Conservation (phyloP, 148 eudicot species). For the Beta vulgaris region DNA sequence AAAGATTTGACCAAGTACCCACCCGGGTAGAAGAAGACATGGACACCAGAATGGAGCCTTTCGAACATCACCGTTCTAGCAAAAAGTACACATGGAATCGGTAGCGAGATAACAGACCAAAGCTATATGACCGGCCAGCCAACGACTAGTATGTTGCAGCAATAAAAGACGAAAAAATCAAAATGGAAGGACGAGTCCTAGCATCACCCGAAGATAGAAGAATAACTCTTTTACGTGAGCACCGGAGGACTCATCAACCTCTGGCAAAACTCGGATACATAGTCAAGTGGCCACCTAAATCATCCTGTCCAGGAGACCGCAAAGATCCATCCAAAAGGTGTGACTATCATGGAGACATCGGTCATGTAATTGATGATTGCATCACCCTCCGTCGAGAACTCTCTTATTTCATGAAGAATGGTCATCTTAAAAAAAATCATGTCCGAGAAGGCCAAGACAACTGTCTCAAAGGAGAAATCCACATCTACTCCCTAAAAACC, state of each 20-base stretch:
- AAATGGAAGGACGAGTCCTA: not conserved
- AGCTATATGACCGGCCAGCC: too few species aligned
- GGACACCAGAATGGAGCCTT: too few species aligned
- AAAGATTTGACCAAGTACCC: too few species aligned
- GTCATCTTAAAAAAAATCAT: not conserved
- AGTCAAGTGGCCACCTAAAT: not conserved
- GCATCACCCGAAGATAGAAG: not conserved
- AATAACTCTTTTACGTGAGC: not conserved
- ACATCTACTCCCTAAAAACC: too few species aligned
- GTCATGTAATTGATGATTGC: not conserved
- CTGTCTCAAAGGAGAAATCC: too few species aligned
- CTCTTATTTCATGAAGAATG: not conserved
- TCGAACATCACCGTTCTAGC: too few species aligned
- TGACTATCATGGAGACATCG: not conserved
- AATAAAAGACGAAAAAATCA: too few species aligned
- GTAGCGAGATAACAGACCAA: too few species aligned
- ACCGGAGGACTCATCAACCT: not conserved
- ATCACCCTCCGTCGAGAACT: not conserved
- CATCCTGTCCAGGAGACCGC: too few species aligned
- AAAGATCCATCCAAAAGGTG: not conserved
- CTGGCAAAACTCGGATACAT: not conserved
- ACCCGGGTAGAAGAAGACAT: too few species aligned
- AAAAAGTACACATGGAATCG: too few species aligned
- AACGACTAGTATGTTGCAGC: too few species aligned
- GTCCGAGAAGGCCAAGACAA: not conserved